Evolutionary conservation across 2,329 filamentous ascomycete species (phyloP), one percentile per base, ranked within the genome.

Genomic region (Sporothrix curviconia): DNA sequence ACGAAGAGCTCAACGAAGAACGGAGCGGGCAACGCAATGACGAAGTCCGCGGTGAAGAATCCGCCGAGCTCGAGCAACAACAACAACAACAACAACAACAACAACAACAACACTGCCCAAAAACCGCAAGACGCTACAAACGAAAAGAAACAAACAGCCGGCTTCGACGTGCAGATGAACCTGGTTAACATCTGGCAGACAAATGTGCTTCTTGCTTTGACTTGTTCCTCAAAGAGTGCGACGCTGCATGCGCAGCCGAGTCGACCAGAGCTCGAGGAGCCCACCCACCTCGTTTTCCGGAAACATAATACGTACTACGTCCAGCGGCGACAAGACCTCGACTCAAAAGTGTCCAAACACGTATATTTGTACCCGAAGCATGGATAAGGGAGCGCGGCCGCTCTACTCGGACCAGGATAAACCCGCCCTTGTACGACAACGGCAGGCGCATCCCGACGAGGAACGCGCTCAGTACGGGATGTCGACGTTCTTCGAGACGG

Each of bases 231-330:
- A n/a, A 30, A 47, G 43, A 30, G 24, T 47, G 43, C 43, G 43
- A 47, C 25, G 43, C 43, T 15, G 43, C 43, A 17, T 30, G 43
- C 43, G 43, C 43, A 47, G 43, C 43, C 43, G 43, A 28, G 43
- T 47, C 24, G 43, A 47, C 43, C 24, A 47, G 43, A 47, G 43
- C 43, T 47, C 43, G 43, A 28, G 24, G 43, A 47, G 43, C 43
- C 43, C 15, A 47, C 32, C 24, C 43, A 47, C 43, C 32, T 47
- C 14, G 43, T 47, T 17, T 47, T 47, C 43, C 43, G 43, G 43
- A 47, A 47, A 30, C 24, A n/a, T n/a, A 9, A 14, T 25, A 47
- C 24, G 24, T 47, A 47, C 43, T 47, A 47, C 43, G 43, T 47
- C 12, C 43, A 47, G 43, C 43, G 11, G 43, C 30, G 22, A 28